Conservation (phyloP, 108 stramenopile genomes). For the Nitzschia putrida region DNA sequence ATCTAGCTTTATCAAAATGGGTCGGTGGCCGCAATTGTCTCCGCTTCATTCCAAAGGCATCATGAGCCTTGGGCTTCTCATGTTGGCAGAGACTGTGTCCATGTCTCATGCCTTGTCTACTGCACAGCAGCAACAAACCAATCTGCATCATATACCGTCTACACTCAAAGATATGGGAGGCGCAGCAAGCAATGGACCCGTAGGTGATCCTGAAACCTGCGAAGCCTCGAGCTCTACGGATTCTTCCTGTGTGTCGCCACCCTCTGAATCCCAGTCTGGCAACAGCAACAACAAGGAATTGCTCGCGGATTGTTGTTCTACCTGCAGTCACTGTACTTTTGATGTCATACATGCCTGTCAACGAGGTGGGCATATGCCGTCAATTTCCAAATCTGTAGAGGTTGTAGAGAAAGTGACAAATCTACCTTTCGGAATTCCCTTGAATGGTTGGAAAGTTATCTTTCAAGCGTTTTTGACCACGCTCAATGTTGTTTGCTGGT, state of each 20-base stretch:
- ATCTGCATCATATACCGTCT: background rate
- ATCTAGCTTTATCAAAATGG: no score
- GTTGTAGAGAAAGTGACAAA: background rate
- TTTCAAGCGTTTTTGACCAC: constrained; percentile 84
- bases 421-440: constrained; percentile 66
- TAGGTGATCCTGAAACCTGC: no score
- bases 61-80: constrained; percentile 34
- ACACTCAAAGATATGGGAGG: no score
- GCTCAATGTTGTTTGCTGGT: constrained; percentile 90
- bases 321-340: constrained; percentile 19
- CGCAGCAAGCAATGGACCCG: no score
- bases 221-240: no score
- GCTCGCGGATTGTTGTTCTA: constrained; percentile 25
- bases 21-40: constrained; percentile 14
- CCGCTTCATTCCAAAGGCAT: constrained; percentile 45
- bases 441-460: constrained; percentile 87
- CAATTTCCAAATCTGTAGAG: background rate
- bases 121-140: constrained; percentile 2
- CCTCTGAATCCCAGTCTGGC: no score
- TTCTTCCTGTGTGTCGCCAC: no score
- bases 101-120: constrained; percentile 41
- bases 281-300: no score
- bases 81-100: constrained; percentile 45
- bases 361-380: background rate
- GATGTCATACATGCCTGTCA: background rate